Conservation (phyloP, 768 basidiomycete genomes). For the Krasilnikovozyma curviuscula region DNA sequence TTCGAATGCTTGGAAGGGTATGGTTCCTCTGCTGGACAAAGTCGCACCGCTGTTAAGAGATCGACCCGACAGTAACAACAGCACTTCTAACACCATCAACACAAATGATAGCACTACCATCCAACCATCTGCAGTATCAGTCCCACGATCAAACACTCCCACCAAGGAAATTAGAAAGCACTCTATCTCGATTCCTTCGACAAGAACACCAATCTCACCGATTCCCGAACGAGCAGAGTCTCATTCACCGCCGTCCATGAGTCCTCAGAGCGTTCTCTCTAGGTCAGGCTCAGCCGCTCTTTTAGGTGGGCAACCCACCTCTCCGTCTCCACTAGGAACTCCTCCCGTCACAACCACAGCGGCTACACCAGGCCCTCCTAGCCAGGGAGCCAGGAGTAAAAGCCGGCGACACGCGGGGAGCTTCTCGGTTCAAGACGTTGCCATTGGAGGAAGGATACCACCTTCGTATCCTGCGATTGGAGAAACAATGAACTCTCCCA, state of each 20-base stretch:
- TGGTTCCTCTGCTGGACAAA: constrained; percentile 49
- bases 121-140: background rate
- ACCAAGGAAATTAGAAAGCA: constrained; percentile 14
- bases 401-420: constrained; percentile 78
- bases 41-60: constrained; percentile 43
- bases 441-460: constrained; percentile 50
- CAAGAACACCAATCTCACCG: constrained; percentile 24
- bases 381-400: constrained; percentile 9
- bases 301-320: too few species aligned
- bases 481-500: constrained; percentile 32
- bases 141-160: constrained; percentile 23
- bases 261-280: constrained; percentile 18
- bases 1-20: constrained; percentile 59
- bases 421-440: constrained; percentile 78
- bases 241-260: constrained; percentile 12
- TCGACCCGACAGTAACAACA: constrained; percentile 26
- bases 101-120: constrained; percentile 18
- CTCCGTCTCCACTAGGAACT: too few species aligned
- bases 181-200: background rate
- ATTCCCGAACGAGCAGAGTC: constrained; percentile 24
- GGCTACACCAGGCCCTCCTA: constrained; percentile 1
- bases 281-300: constrained; percentile 32
- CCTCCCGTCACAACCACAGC: background rate
- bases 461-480: constrained; percentile 11
- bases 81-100: constrained; percentile 1